These are phyloP conservation scores for Exophiala aquamarina DNA, from an alignment of 2,329 filamentous ascomycete species.

Conservation along the genomic window DNA sequence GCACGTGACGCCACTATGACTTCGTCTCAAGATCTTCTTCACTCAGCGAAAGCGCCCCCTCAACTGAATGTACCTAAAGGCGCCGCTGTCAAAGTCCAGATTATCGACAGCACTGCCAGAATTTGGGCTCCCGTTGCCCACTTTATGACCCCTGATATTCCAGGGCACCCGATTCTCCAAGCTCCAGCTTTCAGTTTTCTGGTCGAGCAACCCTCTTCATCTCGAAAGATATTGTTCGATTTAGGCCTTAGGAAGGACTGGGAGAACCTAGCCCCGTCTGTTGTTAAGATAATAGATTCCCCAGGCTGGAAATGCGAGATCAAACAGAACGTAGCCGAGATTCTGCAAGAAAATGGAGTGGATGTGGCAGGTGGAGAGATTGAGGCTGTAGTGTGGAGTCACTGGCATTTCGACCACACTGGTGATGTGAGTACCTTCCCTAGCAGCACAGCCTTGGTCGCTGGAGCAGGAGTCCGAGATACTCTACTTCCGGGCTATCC, in stretches of 20 bases:
- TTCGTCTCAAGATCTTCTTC: not conserved
- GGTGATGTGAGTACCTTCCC: constrained; percentile 53
- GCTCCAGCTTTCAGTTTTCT: constrained; percentile 14
- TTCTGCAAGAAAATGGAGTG: constrained; percentile 27
- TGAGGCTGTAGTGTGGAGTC: constrained; percentile 32
- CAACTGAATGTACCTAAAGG: constrained; percentile 3
- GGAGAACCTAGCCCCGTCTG: constrained; percentile 21
- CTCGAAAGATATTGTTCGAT: constrained; percentile 26
- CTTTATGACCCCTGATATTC: constrained; percentile 11
- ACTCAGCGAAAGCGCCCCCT: constrained; percentile 2
- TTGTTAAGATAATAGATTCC: constrained; percentile 6
- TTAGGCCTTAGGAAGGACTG: constrained; percentile 29
- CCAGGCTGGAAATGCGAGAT: constrained; percentile 19
- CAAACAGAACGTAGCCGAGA: constrained; percentile 29
- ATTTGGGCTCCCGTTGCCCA: constrained; percentile 2
- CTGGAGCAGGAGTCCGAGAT: constrained; percentile 50
- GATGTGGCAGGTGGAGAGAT: constrained; percentile 24
- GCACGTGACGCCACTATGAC: too few relatives aligned
- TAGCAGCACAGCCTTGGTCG: constrained; percentile 46
- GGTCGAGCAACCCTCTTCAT: constrained; percentile 8
- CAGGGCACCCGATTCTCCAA: constrained; percentile 5
- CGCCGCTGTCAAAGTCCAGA: constrained; percentile 5
- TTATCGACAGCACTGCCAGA: constrained; percentile 9
- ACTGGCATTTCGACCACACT: constrained; percentile 45
- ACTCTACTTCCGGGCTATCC: constrained; percentile 51